phyloP scores from a whole-genome alignment of 2,329 filamentous ascomycete genomes.

The Raffaelea deltoideospora region DNA sequence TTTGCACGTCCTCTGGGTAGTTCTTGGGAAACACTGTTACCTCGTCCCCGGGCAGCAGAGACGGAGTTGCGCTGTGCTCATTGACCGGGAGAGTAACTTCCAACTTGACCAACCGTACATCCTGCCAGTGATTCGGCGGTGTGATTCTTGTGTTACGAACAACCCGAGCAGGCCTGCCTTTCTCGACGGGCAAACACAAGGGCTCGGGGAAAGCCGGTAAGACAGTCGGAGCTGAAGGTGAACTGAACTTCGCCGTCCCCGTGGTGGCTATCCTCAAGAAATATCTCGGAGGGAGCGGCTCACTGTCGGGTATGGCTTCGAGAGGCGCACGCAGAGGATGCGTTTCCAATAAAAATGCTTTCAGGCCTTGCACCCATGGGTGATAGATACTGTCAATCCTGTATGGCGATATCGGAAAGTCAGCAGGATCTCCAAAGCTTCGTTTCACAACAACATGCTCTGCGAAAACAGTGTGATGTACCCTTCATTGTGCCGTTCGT shows the following conservation, averaged over 20 bases:
- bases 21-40: conserved; percentile 79
- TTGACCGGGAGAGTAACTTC: conserved; percentile 21
- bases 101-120: conserved; percentile 70
- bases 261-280: conserved; percentile 9
- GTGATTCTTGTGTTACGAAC: conserved; percentile 59
- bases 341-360: conserved; percentile 46
- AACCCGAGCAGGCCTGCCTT: conserved; percentile 41
- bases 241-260: too few species aligned
- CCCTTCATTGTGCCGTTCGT: conserved; percentile 90
- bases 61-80: conserved; percentile 9
- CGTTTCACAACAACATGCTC: not conserved
- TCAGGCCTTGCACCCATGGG: conserved; percentile 58
- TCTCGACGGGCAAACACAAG: conserved; percentile 38
- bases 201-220: conserved; percentile 12
- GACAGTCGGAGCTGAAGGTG: too few species aligned
- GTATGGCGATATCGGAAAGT: conserved; percentile 1
- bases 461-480: conserved; percentile 24
- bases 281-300: conserved; percentile 64
- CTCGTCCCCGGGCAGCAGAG: conserved; percentile 58
- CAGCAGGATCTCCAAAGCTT: not conserved
- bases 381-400: conserved; percentile 73
- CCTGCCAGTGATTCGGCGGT: conserved; percentile 70
- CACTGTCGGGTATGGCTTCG: conserved; percentile 56
- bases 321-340: conserved; percentile 56
- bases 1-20: conserved; percentile 63